Evolutionary conservation across 1,284 basidiomycete genomes (phyloP), one percentile per base, ranked within the genome.

Genomic region (Psilocybe mexicana): DNA sequence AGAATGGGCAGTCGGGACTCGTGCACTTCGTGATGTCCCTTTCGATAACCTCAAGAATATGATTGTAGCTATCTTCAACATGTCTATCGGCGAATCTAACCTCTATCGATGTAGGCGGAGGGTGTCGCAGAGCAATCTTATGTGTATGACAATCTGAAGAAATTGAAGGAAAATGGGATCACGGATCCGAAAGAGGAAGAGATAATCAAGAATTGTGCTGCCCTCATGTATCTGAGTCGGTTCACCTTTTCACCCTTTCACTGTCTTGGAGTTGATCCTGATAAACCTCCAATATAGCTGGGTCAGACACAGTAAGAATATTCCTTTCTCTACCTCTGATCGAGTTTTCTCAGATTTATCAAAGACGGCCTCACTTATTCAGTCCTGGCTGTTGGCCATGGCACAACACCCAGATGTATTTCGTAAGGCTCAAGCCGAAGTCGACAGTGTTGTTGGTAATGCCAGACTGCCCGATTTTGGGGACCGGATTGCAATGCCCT

Each of bases 311-410:
- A 18, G 71, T 70, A 36, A 44, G 70, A 23, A 2, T 25, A 38
- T 28, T 38, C 18, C 25, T 38, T 8, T 47, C 1, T 6, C 7
- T 7, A 1, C 12, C 24, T 2, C 33, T n/a, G 26, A 18, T 36
- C 12, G 18, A 18, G 28, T 18, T 43, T n/a, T 26, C 14, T 43
- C 0, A 46, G 7, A n/a, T 26, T n/a, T 24, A 38, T 43, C 3
- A 43, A 25, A 64, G 63, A 73, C 74, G 4, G 62, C 69, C 3
- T 67, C 72, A 6, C 59, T 71, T 3, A 43, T 79, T 1, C 56
- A 56, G 2, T 69, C 72, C n/a, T 78, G 77, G 56, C 62, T 78
- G 14, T 63, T 79, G 18, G 74, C 72, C 10, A 78, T 80, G 73
- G 61, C 71, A 3, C 54, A 60, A 5, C 66, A 72, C 58, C 78